These are phyloP conservation scores for Calonectria naviculata DNA, from an alignment of 2,329 filamentous ascomycete species.

Conservation along the genomic window DNA sequence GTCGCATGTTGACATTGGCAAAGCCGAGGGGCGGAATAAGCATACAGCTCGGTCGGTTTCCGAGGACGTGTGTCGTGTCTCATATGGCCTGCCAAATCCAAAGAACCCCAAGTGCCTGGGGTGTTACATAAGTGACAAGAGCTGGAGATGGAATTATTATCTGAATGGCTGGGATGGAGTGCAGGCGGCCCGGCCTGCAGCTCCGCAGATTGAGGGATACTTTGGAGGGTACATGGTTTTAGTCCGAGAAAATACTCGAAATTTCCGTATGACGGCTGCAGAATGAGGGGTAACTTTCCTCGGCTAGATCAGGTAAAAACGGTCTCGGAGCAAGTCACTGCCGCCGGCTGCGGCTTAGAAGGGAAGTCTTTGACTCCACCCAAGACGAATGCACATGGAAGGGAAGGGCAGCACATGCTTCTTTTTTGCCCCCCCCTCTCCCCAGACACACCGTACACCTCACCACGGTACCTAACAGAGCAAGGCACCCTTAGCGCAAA, in stretches of 20 bases:
- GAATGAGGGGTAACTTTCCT: neutral
- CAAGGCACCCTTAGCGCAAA: neutral
- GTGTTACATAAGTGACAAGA: neutral
- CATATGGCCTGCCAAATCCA: neutral
- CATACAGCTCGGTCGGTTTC: constrained; percentile 17
- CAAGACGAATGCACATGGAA: neutral
- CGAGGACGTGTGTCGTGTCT: neutral
- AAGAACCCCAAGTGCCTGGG: neutral
- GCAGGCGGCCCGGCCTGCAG: neutral
- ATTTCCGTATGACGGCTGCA: neutral
- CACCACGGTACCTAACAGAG: neutral
- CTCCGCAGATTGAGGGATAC: neutral
- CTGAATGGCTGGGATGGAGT: neutral
- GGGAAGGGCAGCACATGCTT: constrained; percentile 2
- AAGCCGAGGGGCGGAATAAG: constrained; percentile 10
- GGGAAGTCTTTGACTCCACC: neutral
- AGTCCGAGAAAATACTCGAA: constrained; percentile 10
- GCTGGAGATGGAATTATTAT: neutral
- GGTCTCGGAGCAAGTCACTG: neutral
- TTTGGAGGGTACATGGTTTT: neutral
- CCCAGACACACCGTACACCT: neutral
- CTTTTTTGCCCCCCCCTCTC: neutral
- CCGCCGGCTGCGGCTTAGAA: constrained; percentile 4
- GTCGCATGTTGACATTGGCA: neutral
- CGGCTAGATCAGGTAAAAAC: neutral